Evolutionary conservation across 1,284 basidiomycete genomes (phyloP).

Genomic region (Apiotrichum brassicae): DNA sequence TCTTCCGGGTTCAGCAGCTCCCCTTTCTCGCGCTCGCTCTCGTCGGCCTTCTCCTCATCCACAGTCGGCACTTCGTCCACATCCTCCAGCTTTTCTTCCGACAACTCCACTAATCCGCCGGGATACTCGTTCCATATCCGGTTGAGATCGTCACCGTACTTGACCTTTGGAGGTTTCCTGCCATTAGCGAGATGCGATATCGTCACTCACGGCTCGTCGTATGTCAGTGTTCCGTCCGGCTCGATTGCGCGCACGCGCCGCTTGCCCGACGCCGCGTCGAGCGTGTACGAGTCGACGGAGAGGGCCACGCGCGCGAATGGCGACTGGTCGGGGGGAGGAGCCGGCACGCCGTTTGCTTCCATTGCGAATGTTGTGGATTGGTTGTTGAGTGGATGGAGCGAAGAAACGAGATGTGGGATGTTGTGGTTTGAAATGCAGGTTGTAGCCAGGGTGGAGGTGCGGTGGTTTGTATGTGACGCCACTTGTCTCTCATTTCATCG

Average conservation of each 20-base stretch:
- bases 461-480: too few species aligned
- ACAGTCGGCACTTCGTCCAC: conserved; percentile 15
- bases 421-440: neutral
- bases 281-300: conserved; percentile 28
- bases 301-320: conserved; percentile 20
- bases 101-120: conserved; percentile 33
- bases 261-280: conserved; percentile 25
- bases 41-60: neutral
- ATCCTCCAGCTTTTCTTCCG: conserved; percentile 21
- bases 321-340: neutral
- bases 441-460: too few species aligned
- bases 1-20: conserved; percentile 30
- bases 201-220: conserved; percentile 29
- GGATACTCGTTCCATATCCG: conserved; percentile 43
- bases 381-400: neutral
- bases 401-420: neutral
- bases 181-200: neutral
- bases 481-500: too few species aligned
- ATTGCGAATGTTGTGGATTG: conserved; percentile 1
- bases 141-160: conserved; percentile 30
- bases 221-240: conserved; percentile 24
- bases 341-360: conserved; percentile 13
- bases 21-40: conserved; percentile 14
- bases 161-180: conserved; percentile 19
- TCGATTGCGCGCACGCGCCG: conserved; percentile 25